Evolutionary conservation across 176 grass and related monocot genomes (phyloP), one percentile per base, ranked within the genome.

Genomic region (Tillandsia fasciculata): DNA sequence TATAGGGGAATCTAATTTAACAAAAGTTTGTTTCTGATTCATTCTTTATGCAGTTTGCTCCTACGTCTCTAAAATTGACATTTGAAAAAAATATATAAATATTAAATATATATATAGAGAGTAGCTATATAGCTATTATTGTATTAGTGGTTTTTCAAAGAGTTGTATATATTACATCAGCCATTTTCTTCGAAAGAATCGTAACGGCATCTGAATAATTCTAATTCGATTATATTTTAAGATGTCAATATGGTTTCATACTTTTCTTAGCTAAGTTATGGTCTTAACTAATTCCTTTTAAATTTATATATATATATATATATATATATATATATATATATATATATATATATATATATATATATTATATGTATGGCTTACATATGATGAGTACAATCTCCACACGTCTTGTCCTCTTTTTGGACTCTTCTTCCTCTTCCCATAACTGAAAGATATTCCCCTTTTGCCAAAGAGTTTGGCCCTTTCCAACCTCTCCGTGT

Each of bases 361-460:
- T 1, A 24, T 1, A 24, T 24, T n/a, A n/a, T n/a, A n/a, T n/a
- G n/a, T n/a, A 9, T 20, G 8, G 14, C 65, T 48, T 10, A 22
- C 48, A 3, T 67, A 67, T 67, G 14, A 67, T 49, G 33, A 20
- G 42, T 9, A 67, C 33, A 49, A 67, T 33, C 11, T 49, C 48
- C 33, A 29, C 33, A 47, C 29, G 27, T 67, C 29, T 67, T 29
- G 26, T 67, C 29, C 33, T 49, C 42, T 18, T 67, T 47, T 67
- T 67, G 33, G 12, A 8, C 58, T 63, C 24, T 10, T 10, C 18
- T 48, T 12, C 28, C 65, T 67, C 28, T 49, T 33, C 8, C 17
- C 56, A 61, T 67, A 67, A 49, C 42, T 17, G 29, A 67, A 49
- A 49, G 48, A 67, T 67, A 67, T 67, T 22, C 65, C 15, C 65